phyloP scores from a whole-genome alignment of 352 stramenopile species.

The Thalassiosira livingstoniorum region DNA sequence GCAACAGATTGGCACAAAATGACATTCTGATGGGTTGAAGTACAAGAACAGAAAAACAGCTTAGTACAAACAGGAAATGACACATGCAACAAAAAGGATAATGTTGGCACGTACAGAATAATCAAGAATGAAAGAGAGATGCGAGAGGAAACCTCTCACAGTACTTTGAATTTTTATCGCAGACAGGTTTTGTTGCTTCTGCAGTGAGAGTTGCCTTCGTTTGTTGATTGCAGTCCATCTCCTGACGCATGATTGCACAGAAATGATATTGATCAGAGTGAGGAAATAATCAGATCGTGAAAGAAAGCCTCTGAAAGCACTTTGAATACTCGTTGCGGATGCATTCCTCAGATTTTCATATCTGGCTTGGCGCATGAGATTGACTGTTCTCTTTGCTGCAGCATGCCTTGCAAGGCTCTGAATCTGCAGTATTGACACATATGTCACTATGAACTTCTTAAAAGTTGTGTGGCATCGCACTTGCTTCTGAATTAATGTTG shows the following conservation, averaged over 20 bases:
- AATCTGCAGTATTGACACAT: too few relatives aligned
- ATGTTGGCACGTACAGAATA: too few relatives aligned
- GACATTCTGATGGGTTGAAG: too few relatives aligned
- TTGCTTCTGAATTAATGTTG: too few relatives aligned
- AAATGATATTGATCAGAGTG: constrained; percentile 11
- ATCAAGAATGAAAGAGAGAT: not conserved
- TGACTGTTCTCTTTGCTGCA: not conserved
- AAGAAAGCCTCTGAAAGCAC: constrained; percentile 19
- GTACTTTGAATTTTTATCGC: not conserved
- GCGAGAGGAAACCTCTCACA: not conserved
- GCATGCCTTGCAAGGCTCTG: too few relatives aligned
- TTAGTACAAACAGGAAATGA: too few relatives aligned
- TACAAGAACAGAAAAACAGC: too few relatives aligned
- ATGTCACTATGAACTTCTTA: too few relatives aligned
- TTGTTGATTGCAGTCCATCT: constrained; percentile 2
- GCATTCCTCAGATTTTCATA: not conserved
- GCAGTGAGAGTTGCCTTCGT: not conserved
- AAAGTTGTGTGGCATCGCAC: too few relatives aligned
- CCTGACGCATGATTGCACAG: constrained; percentile 8
- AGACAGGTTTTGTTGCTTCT: not conserved
- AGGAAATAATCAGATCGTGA: constrained; percentile 25
- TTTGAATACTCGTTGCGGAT: constrained; percentile 21
- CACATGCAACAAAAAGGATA: too few relatives aligned
- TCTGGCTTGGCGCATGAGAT: not conserved
- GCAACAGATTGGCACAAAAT: constrained; percentile 31